A percentile compares a stretch with the other conserved stretches of the same genome.
phyloP scores from a whole-genome alignment of 1,284 basidiomycete genomes.

The Vanrija pseudolonga region DNA sequence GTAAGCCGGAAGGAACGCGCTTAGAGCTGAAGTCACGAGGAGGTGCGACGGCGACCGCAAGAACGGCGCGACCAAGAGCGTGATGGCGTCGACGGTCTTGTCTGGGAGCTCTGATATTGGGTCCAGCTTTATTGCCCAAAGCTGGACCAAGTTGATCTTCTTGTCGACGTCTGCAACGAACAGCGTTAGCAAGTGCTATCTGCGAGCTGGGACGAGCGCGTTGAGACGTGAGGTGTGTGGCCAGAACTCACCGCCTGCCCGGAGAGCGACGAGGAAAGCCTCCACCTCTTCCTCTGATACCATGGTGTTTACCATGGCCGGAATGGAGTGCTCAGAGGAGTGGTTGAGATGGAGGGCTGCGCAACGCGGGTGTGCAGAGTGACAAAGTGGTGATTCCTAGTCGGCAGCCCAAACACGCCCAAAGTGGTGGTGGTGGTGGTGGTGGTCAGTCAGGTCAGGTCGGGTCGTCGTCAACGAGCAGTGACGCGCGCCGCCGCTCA shows the following conservation, averaged over 20 bases:
- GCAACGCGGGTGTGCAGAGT: neutral
- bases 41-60: slow-evolving; percentile 38
- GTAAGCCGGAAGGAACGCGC: slow-evolving; percentile 40
- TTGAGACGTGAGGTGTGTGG: neutral
- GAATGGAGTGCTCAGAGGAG: too few relatives aligned
- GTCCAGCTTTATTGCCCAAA: slow-evolving; percentile 43
- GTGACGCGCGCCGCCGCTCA: too few relatives aligned
- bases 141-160: slow-evolving; percentile 45
- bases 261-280: too few relatives aligned
- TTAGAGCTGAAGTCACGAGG: slow-evolving; percentile 34
- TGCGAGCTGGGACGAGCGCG: neutral
- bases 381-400: too few relatives aligned
- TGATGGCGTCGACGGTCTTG: slow-evolving; percentile 38
- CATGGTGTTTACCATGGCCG: too few relatives aligned
- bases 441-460: too few relatives aligned
- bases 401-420: neutral
- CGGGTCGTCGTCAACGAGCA: too few relatives aligned
- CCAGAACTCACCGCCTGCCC: too few relatives aligned
- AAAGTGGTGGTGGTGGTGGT: too few relatives aligned
- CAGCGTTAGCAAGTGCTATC: too few relatives aligned
- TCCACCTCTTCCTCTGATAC: too few relatives aligned
- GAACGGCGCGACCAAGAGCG: slow-evolving; percentile 30
- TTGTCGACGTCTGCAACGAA: slow-evolving; percentile 35
- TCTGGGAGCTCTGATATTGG: slow-evolving; percentile 30
- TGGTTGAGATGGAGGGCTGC: too few relatives aligned